Evolutionary conservation across 208 protist species (phyloP).

Genomic region (Angomonas ambiguus): DNA sequence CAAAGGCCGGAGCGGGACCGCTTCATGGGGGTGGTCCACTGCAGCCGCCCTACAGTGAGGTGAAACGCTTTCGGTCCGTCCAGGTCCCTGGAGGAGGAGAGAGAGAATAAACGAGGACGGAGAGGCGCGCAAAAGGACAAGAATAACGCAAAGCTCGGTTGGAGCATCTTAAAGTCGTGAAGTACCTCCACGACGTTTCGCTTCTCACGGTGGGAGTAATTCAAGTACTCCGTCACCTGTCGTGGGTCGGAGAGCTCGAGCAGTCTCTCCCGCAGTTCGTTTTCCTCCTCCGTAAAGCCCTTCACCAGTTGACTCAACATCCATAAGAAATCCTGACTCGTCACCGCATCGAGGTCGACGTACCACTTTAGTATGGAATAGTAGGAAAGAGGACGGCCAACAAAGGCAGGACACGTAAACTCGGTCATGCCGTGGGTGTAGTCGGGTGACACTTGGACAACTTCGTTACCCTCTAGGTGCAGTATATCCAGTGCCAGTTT

Average conservation of each 20-base stretch:
- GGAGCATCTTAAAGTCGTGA: slow-evolving; percentile 58
- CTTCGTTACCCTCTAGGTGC: slow-evolving; percentile 26
- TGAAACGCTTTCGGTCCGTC: slow-evolving; percentile 31
- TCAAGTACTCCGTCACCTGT: slow-evolving; percentile 62
- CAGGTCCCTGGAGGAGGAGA: slow-evolving; percentile 55
- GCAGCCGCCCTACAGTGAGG: slow-evolving; percentile 68
- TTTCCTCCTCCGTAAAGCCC: slow-evolving; percentile 15
- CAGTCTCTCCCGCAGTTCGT: slow-evolving; percentile 56
- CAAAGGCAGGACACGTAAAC: slow-evolving; percentile 51
- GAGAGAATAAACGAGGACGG: slow-evolving; percentile 75
- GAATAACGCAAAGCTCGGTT: slow-evolving; percentile 46
- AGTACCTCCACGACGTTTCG: slow-evolving; percentile 86
- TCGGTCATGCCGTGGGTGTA: slow-evolving; percentile 40
- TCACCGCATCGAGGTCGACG: slow-evolving; percentile 77
- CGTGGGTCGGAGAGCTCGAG: slow-evolving; percentile 57
- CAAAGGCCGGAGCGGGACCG: slow-evolving; percentile 68
- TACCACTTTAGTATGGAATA: slow-evolving; percentile 52
- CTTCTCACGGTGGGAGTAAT: slow-evolving; percentile 84
- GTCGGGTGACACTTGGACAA: slow-evolving; percentile 44
- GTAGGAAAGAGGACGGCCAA: slow-evolving; percentile 40
- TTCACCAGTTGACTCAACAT: slow-evolving; percentile 61
- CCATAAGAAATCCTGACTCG: slow-evolving; percentile 66
- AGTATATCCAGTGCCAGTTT: slow-evolving; percentile 44
- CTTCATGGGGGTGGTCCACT: slow-evolving; percentile 73
- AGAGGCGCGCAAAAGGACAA: slow-evolving; percentile 59